phyloP scores from a whole-genome alignment of 192 early-diverging fungal species.

The Coemansia sp. region DNA sequence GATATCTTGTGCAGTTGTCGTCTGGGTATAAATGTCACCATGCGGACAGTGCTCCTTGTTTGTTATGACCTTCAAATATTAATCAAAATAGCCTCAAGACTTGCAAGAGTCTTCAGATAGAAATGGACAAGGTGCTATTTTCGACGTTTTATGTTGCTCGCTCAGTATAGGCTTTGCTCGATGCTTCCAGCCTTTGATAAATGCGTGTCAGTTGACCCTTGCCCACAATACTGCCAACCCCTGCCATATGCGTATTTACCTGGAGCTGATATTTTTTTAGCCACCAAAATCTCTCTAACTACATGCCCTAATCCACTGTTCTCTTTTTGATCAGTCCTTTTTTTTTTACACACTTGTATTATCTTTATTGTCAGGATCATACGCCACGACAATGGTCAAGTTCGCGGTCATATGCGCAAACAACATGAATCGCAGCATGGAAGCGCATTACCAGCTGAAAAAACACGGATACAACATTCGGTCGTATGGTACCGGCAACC shows the following conservation, averaged over 20 bases:
- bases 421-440: slow-evolving; percentile 98
- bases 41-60: not conserved
- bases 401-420: slow-evolving; percentile 96
- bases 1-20: not conserved
- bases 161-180: not conserved
- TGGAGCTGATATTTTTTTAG: not conserved
- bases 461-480: slow-evolving; percentile 73
- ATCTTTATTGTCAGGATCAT: not conserved
- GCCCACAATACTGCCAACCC: not conserved
- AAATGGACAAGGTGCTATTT: too few relatives aligned
- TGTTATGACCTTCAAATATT: not conserved
- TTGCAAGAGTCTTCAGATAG: too few relatives aligned
- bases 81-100: too few relatives aligned
- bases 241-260: not conserved
- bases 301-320: too few relatives aligned
- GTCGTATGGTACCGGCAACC: slow-evolving; percentile 90
- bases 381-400: slow-evolving; percentile 58
- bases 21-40: not conserved
- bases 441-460: slow-evolving; percentile 81
- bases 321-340: too few relatives aligned
- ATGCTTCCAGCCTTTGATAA: not conserved
- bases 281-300: not conserved
- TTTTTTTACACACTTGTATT: not conserved
- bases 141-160: too few relatives aligned
- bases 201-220: not conserved